Evolutionary conservation across 2,329 filamentous ascomycete genomes (phyloP), one percentile per base, ranked within the genome.

Genomic region (Ophiostoma triangulosporum): DNA sequence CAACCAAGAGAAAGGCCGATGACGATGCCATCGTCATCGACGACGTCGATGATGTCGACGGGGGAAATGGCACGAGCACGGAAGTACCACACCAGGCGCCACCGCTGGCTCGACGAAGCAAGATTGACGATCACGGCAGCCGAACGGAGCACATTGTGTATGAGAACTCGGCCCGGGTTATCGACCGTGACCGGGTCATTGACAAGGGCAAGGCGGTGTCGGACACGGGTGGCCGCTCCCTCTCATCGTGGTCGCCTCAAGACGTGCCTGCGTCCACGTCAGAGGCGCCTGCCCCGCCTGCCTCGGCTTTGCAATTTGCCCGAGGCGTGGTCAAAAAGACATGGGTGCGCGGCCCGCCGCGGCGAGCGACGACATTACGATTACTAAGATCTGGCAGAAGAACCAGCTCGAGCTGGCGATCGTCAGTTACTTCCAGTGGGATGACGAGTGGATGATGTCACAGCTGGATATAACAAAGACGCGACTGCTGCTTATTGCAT

Each of bases 361-460:
- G 86, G 33, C 71, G 65, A 0, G 71, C 4, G 77, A 89, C 57
- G 88, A 95, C 57, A 88, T 97, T 63, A 93, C 82, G 56, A 81
- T 97, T 38, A 88, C 95, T 62, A 89, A 96, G 64, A 78, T 96
- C 0, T 68, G 96, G 1, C 85, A 95, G 64, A 83, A 80, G 57
- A 69, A 78, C 1, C 75, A 82, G 12, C 72, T 97, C 8, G 72
- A 86, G 50, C 77, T 88, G 36, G 90, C 88, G 1, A 77, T 97
- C 0, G 69, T 97, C 5, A 95, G 89, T 60, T 87, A 91, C 0
- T 97, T 86, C 60, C 81, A 91, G 64, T 93, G 87, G 81, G 84
- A 97, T 58, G 77, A 84, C 14, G 76, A 84, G 27, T 96, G 88
- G 87, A 65, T 93, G 45, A 66, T 91, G 27, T 75, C 72, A 6